Base-by-base conservation (phyloP, 148 eudicot genomes). In the Beta vulgaris region DNA sequence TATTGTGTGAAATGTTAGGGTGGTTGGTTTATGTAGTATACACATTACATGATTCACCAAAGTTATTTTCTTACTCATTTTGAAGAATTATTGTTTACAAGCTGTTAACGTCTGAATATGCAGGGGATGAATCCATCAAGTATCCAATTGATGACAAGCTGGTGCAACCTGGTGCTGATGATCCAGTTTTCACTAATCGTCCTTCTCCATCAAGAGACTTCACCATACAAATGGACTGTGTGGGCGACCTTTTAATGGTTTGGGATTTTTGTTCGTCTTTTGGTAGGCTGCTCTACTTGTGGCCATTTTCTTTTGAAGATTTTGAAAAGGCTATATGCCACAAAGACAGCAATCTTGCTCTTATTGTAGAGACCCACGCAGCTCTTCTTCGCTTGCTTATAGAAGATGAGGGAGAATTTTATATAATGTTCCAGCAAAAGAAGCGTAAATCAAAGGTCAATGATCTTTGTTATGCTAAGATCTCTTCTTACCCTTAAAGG, bases 211-310 rank as follows among this genome's bases (percentile, higher is more conserved):
- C 85, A n/a, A 81, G 89, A 79, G 93, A 90, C 63, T 95, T 95
- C 77, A 84, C 79, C 48, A 80, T 90, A 48, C 99, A 95, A 48
- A 86, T 90, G 91, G 91, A 90, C 32, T 88, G 89, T 78, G 90
- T 90, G 61, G 96, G 96, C 61, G 88, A 90, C 77, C 87, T 92
- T 72, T 75, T 95, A 82, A 92, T 95, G 97, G 88, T 89, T 71
- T 95, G 99, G 99, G 94, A 95, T 76, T 95, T 95, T 78, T 92
- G 93, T 80, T 82, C 88, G 63, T 89, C 94, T 55, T 95, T 86
- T 82, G 86, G 97, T 55, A 88, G 90, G 84, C 80, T 92, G 63
- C 79, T 92, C 80, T 74, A 80, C 65, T 82, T 95, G 85, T 95
- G 85, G 69, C 96, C 96, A 14, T 95, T 88, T 82, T 83, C 99